Evolutionary conservation across 768 basidiomycete species (phyloP).

Genomic region (Ramaria sp.): DNA sequence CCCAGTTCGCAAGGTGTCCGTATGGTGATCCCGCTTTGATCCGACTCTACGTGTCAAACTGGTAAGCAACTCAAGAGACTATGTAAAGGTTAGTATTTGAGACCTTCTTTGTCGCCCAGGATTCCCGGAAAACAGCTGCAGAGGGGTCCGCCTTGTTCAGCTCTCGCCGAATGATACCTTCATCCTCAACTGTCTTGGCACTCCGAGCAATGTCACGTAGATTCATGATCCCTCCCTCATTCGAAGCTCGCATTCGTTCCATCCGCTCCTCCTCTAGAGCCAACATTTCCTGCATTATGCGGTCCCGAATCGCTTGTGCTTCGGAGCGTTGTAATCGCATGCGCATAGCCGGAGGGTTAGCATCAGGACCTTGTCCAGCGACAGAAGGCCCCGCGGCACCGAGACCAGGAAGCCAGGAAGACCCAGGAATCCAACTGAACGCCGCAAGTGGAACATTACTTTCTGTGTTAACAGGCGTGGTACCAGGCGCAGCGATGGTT

Average conservation of each 20-base stretch:
- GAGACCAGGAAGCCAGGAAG: slow-evolving; percentile 35
- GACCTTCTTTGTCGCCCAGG: slow-evolving; percentile 90
- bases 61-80: too few relatives aligned
- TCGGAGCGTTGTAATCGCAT: slow-evolving; percentile 73
- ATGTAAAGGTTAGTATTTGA: background rate
- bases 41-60: slow-evolving; percentile 42
- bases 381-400: slow-evolving; percentile 11
- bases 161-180: slow-evolving; percentile 85
- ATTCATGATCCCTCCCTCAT: slow-evolving; percentile 1
- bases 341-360: slow-evolving; percentile 22
- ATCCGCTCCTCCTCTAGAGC: slow-evolving; percentile 94
- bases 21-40: slow-evolving; percentile 92
- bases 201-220: slow-evolving; percentile 26
- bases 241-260: slow-evolving; percentile 55
- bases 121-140: slow-evolving; percentile 91
- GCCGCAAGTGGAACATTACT: slow-evolving; percentile 16
- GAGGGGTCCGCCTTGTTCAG: slow-evolving; percentile 94
- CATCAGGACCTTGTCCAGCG: slow-evolving; percentile 13
- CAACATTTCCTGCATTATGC: slow-evolving; percentile 99
- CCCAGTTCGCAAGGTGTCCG: slow-evolving; percentile 83
- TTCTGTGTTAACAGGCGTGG: slow-evolving; percentile 8
- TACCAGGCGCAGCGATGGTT: slow-evolving; percentile 9
- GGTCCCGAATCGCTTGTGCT: slow-evolving; percentile 81
- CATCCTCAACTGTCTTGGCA: slow-evolving; percentile 75
- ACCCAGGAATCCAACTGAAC: slow-evolving; percentile 44